These are phyloP conservation scores for Salix exigua DNA, from an alignment of 345 rosid species.

Conservation along the genomic window DNA sequence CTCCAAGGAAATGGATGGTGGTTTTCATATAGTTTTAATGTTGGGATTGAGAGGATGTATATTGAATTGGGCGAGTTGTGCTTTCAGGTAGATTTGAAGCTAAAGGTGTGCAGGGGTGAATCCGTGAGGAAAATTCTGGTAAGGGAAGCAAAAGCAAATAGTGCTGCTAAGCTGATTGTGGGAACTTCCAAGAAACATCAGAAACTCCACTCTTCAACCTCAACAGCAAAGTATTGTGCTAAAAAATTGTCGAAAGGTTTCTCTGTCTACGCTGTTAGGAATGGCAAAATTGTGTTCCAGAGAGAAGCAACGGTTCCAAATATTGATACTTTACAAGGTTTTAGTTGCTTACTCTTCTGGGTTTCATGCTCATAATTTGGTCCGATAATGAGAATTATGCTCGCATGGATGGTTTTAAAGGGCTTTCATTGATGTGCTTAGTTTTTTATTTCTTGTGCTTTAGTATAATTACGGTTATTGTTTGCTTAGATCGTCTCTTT, in stretches of 20 bases:
- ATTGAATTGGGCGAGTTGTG: constrained; percentile 4
- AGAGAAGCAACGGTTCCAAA: constrained; percentile 50
- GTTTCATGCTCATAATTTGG: background rate
- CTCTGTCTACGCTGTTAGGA: constrained; percentile 62
- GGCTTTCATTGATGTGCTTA: background rate
- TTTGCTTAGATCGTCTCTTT: background rate
- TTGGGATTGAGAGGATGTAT: background rate
- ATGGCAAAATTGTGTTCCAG: constrained; percentile 69
- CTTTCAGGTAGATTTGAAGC: constrained; percentile 80
- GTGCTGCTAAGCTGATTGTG: constrained; percentile 57
- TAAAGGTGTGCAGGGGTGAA: constrained; percentile 76
- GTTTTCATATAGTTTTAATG: background rate
- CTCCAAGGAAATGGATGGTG: background rate
- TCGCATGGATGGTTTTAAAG: background rate
- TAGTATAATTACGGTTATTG: constrained; percentile 1
- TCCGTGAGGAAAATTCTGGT: constrained; percentile 63
- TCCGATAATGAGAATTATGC: background rate
- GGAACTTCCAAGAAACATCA: constrained; percentile 59
- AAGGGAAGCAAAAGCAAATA: constrained; percentile 59
- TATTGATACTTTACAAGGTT: constrained; percentile 33
- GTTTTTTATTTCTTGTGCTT: background rate
- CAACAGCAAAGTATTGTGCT: constrained; percentile 79
- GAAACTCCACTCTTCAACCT: constrained; percentile 51
- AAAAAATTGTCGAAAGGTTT: constrained; percentile 55
- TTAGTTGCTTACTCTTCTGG: background rate